Evolutionary conservation across 768 basidiomycete species (phyloP).

Genomic region (Tulasnella calospora): DNA sequence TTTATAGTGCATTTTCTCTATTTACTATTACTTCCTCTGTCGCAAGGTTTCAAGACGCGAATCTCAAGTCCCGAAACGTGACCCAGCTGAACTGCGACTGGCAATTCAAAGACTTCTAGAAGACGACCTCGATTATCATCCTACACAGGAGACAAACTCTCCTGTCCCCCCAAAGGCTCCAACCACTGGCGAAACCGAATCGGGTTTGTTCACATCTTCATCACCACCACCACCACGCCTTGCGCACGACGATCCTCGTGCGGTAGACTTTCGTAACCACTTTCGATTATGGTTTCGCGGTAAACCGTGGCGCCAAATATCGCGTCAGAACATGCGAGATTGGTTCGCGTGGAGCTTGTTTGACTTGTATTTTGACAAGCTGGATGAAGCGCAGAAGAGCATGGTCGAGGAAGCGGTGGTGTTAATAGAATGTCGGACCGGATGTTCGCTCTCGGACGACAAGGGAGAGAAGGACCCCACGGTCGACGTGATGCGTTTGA

Average conservation of each 20-base stretch:
- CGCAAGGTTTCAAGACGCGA: slow-evolving; percentile 44
- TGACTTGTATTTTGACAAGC: slow-evolving; percentile 49
- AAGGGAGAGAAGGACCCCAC: slow-evolving; percentile 51
- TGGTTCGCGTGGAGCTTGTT: slow-evolving; percentile 87
- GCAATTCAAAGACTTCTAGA: slow-evolving; percentile 60
- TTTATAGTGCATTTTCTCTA: slow-evolving; percentile 61
- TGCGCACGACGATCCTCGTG: slow-evolving; percentile 59
- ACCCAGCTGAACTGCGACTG: slow-evolving; percentile 53
- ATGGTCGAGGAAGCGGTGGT: slow-evolving; percentile 58
- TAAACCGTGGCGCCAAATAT: slow-evolving; percentile 67
- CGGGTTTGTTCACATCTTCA: slow-evolving; percentile 51
- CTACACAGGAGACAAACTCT: neutral
- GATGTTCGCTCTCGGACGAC: slow-evolving; percentile 48
- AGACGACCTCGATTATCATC: slow-evolving; percentile 51
- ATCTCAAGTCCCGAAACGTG: slow-evolving; percentile 44
- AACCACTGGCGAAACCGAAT: neutral
- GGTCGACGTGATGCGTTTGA: slow-evolving; percentile 60
- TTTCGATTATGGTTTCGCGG: slow-evolving; percentile 55
- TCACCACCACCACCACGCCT: slow-evolving; percentile 45
- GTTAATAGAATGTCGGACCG: slow-evolving; percentile 65
- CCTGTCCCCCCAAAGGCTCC: neutral
- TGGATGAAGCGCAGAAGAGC: slow-evolving; percentile 46
- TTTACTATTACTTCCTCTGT: slow-evolving; percentile 56
- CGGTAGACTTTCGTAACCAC: slow-evolving; percentile 45
- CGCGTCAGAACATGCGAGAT: slow-evolving; percentile 54